These are phyloP conservation scores for Talaromyces wortmannii DNA, from an alignment of 495 filamentous ascomycete species.

Conservation along the genomic window DNA sequence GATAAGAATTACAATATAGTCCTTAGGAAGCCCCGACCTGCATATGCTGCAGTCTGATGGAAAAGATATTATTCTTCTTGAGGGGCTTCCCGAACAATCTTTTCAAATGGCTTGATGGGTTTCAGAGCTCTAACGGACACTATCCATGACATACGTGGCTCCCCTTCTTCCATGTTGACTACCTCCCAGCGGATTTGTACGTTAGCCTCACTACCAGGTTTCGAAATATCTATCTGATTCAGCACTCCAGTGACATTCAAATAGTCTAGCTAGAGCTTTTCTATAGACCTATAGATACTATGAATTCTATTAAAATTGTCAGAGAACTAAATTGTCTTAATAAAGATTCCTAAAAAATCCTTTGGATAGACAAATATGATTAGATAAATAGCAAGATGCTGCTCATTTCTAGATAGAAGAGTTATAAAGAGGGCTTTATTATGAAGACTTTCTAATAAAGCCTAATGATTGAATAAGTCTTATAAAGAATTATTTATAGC, in stretches of 20 bases:
- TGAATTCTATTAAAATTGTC: slow-evolving; percentile 5
- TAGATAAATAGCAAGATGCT: slow-evolving; percentile 6
- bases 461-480: neutral
- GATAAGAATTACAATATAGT: neutral
- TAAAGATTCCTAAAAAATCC: slow-evolving; percentile 15
- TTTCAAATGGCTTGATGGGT: slow-evolving; percentile 13
- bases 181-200: slow-evolving; percentile 11
- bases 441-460: neutral
- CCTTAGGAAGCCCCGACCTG: slow-evolving; percentile 11
- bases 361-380: slow-evolving; percentile 8
- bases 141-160: slow-evolving; percentile 9
- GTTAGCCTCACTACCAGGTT: slow-evolving; percentile 10
- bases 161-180: slow-evolving; percentile 7
- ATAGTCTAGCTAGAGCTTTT: slow-evolving; percentile 19
- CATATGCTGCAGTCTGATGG: slow-evolving; percentile 6
- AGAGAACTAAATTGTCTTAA: slow-evolving; percentile 14
- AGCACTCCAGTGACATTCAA: slow-evolving; percentile 15
- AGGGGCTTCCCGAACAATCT: slow-evolving; percentile 9
- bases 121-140: slow-evolving; percentile 13
- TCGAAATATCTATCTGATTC: slow-evolving; percentile 15
- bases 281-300: slow-evolving; percentile 9
- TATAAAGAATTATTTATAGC: neutral
- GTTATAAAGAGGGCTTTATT: slow-evolving; percentile 11
- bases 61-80: slow-evolving; percentile 15
- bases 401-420: slow-evolving; percentile 7